These are phyloP conservation scores for Bipolaris cookei DNA, from an alignment of 2,329 filamentous ascomycete genomes.

Conservation along the genomic window DNA sequence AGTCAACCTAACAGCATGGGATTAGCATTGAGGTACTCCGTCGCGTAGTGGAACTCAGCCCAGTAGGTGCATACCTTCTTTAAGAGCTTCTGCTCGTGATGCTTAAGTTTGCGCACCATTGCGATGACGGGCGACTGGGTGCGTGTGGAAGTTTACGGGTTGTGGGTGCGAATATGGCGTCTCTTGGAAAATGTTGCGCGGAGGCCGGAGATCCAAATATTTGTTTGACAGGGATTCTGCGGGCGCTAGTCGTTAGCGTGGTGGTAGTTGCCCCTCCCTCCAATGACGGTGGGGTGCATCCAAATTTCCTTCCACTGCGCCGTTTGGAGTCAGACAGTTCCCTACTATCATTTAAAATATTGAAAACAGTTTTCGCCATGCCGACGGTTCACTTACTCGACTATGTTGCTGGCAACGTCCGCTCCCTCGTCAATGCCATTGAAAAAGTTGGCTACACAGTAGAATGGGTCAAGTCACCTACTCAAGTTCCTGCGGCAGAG, in stretches of 20 bases:
- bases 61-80: conserved; percentile 58
- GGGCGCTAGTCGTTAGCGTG: conserved; percentile 21
- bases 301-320: conserved; percentile 10
- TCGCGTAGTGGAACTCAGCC: not conserved
- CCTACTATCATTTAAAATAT: not conserved
- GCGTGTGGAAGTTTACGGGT: not conserved
- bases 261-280: conserved; percentile 14
- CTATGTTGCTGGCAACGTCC: conserved; percentile 95
- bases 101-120: conserved; percentile 96
- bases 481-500: conserved; percentile 83
- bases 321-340: conserved; percentile 10
- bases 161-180: not conserved
- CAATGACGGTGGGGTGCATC: conserved; percentile 19
- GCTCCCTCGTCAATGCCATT: conserved; percentile 95
- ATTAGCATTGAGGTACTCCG: not conserved
- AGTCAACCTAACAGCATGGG: conserved; percentile 68
- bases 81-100: conserved; percentile 91
- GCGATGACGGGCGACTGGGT: not conserved
- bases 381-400: conserved; percentile 80
- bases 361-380: conserved; percentile 57
- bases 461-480: conserved; percentile 86
- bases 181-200: conserved; percentile 4
- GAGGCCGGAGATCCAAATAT: conserved; percentile 25
- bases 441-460: conserved; percentile 93
- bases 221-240: conserved; percentile 18